phyloP scores from a whole-genome alignment of 345 rosid species.

The Syzygium jambos region DNA sequence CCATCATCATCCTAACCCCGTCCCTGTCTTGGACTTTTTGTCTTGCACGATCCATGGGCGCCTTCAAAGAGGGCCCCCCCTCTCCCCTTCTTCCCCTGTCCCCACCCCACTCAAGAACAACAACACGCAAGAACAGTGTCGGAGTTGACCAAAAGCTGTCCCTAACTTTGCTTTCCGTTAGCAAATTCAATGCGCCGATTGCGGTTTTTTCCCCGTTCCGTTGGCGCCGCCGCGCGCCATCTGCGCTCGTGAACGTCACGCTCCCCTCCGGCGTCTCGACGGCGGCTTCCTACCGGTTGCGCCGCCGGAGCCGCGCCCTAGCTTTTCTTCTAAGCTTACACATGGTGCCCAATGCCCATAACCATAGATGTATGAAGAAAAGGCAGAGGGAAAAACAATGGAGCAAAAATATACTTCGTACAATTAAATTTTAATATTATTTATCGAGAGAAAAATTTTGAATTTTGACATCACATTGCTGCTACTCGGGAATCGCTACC shows the following conservation, averaged over 20 bases:
- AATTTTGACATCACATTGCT: not conserved
- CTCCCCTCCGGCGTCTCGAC: not conserved
- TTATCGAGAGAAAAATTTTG: not conserved
- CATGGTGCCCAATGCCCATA: not conserved
- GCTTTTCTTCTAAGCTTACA: not conserved
- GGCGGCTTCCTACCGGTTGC: not conserved
- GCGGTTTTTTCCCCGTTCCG: not conserved
- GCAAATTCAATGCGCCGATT: not conserved
- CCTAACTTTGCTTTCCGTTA: not conserved
- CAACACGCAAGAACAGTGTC: not conserved
- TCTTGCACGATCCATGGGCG: not conserved
- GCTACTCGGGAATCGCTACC: slow-evolving; percentile 72
- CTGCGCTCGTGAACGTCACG: not conserved
- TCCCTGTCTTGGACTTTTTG: not conserved
- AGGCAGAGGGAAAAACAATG: not conserved
- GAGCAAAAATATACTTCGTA: not conserved
- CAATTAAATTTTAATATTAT: not conserved
- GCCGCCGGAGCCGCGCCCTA: not conserved
- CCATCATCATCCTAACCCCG: not conserved
- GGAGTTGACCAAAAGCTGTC: not conserved
- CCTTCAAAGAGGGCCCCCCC: not conserved
- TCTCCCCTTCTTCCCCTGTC: not conserved
- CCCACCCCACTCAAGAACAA: not conserved
- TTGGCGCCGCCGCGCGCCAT: not conserved
- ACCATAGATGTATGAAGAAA: not conserved